Percentiles rank a stretch among this genome's conserved stretches.
These are phyloP conservation scores for Colletotrichum cordylinicola DNA, from an alignment of 2,329 filamentous ascomycete species.

Conservation along the genomic window DNA sequence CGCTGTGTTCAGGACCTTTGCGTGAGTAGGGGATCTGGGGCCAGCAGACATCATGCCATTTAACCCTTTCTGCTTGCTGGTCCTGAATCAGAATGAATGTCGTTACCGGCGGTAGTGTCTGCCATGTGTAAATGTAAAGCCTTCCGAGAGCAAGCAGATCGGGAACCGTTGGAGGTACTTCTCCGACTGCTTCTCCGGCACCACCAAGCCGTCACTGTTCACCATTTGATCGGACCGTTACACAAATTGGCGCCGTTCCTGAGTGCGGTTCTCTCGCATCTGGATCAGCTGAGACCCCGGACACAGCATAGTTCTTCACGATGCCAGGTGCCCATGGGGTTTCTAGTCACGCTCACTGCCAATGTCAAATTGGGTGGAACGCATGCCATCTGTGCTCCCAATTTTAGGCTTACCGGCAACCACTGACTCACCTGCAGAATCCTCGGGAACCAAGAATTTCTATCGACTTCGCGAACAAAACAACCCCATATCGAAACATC, in stretches of 20 bases:
- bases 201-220: not conserved
- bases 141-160: not conserved
- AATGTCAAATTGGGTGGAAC: not conserved
- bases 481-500: not conserved
- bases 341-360: not conserved
- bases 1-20: not conserved
- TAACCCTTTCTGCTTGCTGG: not conserved
- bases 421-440: not conserved
- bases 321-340: not conserved
- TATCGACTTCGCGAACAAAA: not conserved
- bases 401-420: not conserved
- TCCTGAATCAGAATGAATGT: not conserved
- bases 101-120: not conserved
- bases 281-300: not conserved
- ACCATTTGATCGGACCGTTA: not conserved
- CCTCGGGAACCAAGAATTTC: not conserved
- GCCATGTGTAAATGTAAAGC: not conserved
- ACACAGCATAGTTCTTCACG: not conserved
- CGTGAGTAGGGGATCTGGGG: not conserved
- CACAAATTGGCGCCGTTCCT: not conserved
- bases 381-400: not conserved
- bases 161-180: not conserved
- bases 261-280: not conserved
- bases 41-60: not conserved
- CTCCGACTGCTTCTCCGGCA: not conserved